Evolutionary conservation across 228 moss, liverwort and hornwort species (phyloP).

Genomic region (Sphagnum magellanicum): DNA sequence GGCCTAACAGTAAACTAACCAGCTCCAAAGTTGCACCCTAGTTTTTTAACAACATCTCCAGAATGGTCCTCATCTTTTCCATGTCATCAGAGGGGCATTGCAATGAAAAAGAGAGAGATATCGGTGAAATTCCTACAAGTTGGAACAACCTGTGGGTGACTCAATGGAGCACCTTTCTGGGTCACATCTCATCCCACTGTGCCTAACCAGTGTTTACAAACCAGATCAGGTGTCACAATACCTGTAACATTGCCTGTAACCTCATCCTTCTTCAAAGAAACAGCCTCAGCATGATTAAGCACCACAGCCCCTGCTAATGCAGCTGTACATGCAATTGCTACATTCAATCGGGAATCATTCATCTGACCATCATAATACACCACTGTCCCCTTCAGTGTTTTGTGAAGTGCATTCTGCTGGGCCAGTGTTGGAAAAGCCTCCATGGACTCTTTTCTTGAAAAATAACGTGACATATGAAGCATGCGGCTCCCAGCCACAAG

Average conservation of each 20-base stretch:
- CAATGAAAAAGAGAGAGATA: too few species aligned
- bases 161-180: too few species aligned
- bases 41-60: too few species aligned
- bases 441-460: constrained; percentile 73
- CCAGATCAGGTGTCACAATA: neutral
- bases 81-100: neutral
- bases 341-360: constrained; percentile 92
- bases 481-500: constrained; percentile 88
- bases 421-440: constrained; percentile 90
- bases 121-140: too few species aligned
- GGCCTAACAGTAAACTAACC: too few species aligned
- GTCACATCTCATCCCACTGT: too few species aligned
- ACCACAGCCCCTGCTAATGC: constrained; percentile 81
- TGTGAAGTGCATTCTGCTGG: constrained; percentile 51
- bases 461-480: constrained; percentile 83
- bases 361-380: constrained; percentile 99
- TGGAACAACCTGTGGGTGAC: too few species aligned
- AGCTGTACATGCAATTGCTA: constrained; percentile 85
- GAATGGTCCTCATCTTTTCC: neutral
- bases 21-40: too few species aligned
- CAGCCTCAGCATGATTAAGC: constrained; percentile 86
- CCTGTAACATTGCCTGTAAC: constrained; percentile 54
- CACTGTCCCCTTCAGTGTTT: constrained; percentile 85
- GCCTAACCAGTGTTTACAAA: too few species aligned
- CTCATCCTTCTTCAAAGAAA: constrained; percentile 61